phyloP scores from a whole-genome alignment of 2,329 filamentous ascomycete species.

The Pestalotiopsis fici region DNA sequence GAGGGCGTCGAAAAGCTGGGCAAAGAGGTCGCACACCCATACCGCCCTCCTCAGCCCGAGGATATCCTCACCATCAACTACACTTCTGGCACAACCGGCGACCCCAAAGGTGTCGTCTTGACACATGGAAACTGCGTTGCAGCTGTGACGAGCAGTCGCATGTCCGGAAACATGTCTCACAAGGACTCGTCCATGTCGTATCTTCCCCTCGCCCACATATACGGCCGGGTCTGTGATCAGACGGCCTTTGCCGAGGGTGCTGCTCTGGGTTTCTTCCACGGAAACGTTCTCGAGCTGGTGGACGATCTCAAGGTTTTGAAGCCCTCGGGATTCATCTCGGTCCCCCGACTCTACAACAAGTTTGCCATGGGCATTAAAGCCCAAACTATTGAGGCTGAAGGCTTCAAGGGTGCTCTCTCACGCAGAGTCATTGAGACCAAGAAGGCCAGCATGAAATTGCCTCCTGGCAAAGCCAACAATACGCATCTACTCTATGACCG shows the following conservation, averaged over 20 bases:
- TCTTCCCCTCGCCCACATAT: constrained; percentile 92
- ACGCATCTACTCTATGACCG: constrained; percentile 78
- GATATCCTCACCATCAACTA: constrained; percentile 91
- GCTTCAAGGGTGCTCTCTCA: constrained; percentile 79
- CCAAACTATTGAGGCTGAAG: constrained; percentile 75
- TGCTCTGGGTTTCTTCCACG: constrained; percentile 89
- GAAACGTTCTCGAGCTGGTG: constrained; percentile 80
- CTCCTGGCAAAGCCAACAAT: constrained; percentile 74
- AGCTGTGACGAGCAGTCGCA: constrained; percentile 63
- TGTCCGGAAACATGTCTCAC: constrained; percentile 49
- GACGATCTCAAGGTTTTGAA: constrained; percentile 89
- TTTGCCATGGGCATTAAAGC: constrained; percentile 83
- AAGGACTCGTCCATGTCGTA: constrained; percentile 78
- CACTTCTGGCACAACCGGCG: constrained; percentile 82
- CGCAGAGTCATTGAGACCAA: constrained; percentile 80
- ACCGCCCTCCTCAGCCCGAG: constrained; percentile 70
- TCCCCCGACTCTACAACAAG: constrained; percentile 88
- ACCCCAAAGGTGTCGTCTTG: constrained; percentile 81
- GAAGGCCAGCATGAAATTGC: constrained; percentile 73
- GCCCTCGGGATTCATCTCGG: constrained; percentile 82
- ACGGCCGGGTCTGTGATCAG: constrained; percentile 83
- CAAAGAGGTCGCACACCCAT: constrained; percentile 65
- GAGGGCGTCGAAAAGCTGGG: constrained; percentile 81
- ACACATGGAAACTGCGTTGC: constrained; percentile 82
- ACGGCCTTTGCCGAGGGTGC: constrained; percentile 70